Base-by-base conservation (phyloP, 768 basidiomycete genomes). In the Gelatoporia subvermispora region DNA sequence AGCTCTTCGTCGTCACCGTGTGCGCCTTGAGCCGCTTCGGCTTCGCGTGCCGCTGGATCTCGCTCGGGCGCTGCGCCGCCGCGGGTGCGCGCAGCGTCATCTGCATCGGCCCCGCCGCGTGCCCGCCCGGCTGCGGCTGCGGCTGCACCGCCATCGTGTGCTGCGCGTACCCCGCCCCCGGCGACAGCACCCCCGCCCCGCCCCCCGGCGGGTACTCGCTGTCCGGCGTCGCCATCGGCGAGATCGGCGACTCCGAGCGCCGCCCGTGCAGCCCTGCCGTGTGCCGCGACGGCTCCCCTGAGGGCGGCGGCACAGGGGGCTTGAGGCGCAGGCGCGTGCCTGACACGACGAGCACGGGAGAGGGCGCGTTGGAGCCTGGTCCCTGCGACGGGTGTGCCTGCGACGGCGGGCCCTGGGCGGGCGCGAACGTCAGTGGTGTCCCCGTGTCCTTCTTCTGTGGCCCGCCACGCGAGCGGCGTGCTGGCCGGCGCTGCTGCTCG, bases 1-100 rank as follows among this genome's bases (percentile, higher is more conserved):
- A 83, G 61, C 75, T 85, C 66, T 84, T 85, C 55, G 82, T 82
- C 3, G 83, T 85, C 25, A 93, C 84, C 1, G 84, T 86, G 60
- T 90, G 88, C 37, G 87, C 81, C 63, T 89, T 90, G 20, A 88
- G 68, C 5, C 88, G 74, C 52, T 91, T 92, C 1, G 86, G 83
- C 56, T 88, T 90, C 8, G 77, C 74, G 24, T 73, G 71, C 8
- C 79, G 74, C 51, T 64, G 64, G 18, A 57, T 48, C n/a, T 54
- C 52, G 5, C 58, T 51, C 13, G 58, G 52, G 31, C 61, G 56
- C 61, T 77, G n/a, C 44, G 58, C 51, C 65, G 70, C 50, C 64
- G 28, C 69, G 67, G 47, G 65, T 65, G 41, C 43, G 18, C 54
- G 53, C 17, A 59, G 48, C 24, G 54, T 57, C 54, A 59, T 59